phyloP scores from a whole-genome alignment of 306 rosid species.

The Vigna reflexopilosa region DNA sequence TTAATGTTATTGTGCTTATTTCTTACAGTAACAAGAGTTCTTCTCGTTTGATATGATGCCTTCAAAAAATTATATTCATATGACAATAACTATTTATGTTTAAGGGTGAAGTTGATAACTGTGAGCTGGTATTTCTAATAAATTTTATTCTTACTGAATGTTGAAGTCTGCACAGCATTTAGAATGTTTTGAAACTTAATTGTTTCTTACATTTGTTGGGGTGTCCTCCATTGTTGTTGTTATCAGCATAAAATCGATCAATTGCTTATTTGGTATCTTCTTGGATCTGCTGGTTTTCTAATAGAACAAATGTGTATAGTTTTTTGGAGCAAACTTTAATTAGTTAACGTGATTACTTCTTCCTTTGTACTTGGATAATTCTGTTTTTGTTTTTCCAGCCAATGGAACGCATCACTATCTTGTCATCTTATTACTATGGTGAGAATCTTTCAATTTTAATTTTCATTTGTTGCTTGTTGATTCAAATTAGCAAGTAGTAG shows the following conservation, averaged over 20 bases:
- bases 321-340: constrained; percentile 15
- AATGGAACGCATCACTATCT: constrained; percentile 77
- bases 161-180: constrained; percentile 20
- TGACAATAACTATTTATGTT: background rate
- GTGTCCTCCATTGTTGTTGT: constrained; percentile 6
- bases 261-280: constrained; percentile 28
- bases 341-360: constrained; percentile 28
- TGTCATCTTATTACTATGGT: constrained; percentile 93
- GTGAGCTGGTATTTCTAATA: constrained; percentile 5
- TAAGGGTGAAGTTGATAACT: constrained; percentile 7
- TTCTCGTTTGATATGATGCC: background rate
- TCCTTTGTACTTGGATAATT: constrained; percentile 29
- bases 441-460: constrained; percentile 45
- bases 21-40: background rate
- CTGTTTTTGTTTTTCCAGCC: constrained; percentile 66
- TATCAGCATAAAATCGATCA: constrained; percentile 5
- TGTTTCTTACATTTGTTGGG: background rate
- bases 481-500: constrained; percentile 4
- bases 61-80: constrained; percentile 14
- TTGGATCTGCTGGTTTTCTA: constrained; percentile 14
- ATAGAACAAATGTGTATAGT: background rate
- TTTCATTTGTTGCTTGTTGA: background rate
- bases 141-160: constrained; percentile 14
- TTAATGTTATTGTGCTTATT: background rate
- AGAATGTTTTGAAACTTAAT: constrained; percentile 32